A percentile compares a stretch with the other conserved stretches of the same genome.
These are phyloP conservation scores for Mycosphaerella sp. DNA, from an alignment of 2,329 filamentous ascomycete species.

Conservation along the genomic window DNA sequence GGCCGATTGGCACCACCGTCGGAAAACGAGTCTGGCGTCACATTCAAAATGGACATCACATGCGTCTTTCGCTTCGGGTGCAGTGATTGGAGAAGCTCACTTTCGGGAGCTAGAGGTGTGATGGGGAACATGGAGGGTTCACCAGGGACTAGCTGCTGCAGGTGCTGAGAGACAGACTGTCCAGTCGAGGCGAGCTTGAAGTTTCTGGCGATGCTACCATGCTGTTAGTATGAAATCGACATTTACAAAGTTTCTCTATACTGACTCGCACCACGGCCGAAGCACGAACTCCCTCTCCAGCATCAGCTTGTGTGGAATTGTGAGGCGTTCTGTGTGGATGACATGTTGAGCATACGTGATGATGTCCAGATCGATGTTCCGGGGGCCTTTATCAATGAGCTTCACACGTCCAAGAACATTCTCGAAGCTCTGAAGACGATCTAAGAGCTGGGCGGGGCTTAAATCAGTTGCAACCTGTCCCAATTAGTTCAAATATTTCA, in stretches of 20 bases:
- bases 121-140: slow-evolving; percentile 34
- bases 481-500: neutral
- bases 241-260: neutral
- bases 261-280: slow-evolving; percentile 72
- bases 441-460: slow-evolving; percentile 66
- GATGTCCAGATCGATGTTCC: slow-evolving; percentile 92
- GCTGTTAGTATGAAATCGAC: neutral
- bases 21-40: slow-evolving; percentile 95
- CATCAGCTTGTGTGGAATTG: slow-evolving; percentile 77
- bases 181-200: slow-evolving; percentile 4
- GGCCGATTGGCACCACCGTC: slow-evolving; percentile 66
- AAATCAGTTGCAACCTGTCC: slow-evolving; percentile 71
- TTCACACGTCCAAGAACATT: slow-evolving; percentile 71
- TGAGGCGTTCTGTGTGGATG: slow-evolving; percentile 65
- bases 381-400: slow-evolving; percentile 82
- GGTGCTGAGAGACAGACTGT: slow-evolving; percentile 33
- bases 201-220: neutral
- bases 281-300: slow-evolving; percentile 90
- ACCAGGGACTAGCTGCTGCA: slow-evolving; percentile 31
- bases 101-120: slow-evolving; percentile 35
- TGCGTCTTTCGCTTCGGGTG: slow-evolving; percentile 56
- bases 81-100: slow-evolving; percentile 53
- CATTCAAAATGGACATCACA: slow-evolving; percentile 90
- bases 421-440: slow-evolving; percentile 79
- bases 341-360: slow-evolving; percentile 66